A percentile compares a stretch with the other conserved stretches of the same genome.
Conservation (phyloP, 73 alveolate genomes). For the Effrenium voratum region DNA sequence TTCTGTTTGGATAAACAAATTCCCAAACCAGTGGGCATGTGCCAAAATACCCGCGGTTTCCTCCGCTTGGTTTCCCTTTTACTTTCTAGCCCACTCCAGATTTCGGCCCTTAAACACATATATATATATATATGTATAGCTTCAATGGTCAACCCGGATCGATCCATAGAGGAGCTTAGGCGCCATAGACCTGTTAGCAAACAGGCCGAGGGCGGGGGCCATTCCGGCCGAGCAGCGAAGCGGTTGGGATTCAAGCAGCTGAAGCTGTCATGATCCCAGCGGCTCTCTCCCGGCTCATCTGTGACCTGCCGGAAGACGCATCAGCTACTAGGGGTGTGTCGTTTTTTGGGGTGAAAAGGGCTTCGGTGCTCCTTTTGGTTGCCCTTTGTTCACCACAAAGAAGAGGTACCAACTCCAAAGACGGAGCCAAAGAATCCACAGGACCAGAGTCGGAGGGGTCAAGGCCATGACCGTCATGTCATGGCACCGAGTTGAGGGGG, state of each 20-base stretch:
- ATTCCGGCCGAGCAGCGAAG: neutral
- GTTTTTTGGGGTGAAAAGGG: neutral
- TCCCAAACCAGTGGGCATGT: too few relatives aligned
- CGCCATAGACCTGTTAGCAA: neutral
- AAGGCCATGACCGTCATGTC: neutral
- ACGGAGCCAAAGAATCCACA: neutral
- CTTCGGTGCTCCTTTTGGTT: neutral
- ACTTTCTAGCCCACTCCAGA: neutral
- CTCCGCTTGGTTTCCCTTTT: too few relatives aligned
- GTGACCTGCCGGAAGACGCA: constrained; percentile 32
- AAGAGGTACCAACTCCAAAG: neutral
- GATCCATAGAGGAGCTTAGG: neutral
- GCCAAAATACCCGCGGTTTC: too few relatives aligned
- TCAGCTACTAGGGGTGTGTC: neutral
- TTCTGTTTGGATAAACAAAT: too few relatives aligned
- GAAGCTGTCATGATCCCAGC: constrained; percentile 77
- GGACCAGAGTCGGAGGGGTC: neutral
- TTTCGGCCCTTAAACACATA: neutral
- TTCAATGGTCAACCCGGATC: neutral
- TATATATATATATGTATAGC: neutral
- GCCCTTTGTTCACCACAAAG: neutral
- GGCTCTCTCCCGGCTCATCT: constrained; percentile 71
- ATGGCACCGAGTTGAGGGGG: too few relatives aligned
- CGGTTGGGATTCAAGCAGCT: constrained; percentile 52
- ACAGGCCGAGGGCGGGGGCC: neutral